Conservation (phyloP, 306 rosid species). For the Vigna hirtella region DNA sequence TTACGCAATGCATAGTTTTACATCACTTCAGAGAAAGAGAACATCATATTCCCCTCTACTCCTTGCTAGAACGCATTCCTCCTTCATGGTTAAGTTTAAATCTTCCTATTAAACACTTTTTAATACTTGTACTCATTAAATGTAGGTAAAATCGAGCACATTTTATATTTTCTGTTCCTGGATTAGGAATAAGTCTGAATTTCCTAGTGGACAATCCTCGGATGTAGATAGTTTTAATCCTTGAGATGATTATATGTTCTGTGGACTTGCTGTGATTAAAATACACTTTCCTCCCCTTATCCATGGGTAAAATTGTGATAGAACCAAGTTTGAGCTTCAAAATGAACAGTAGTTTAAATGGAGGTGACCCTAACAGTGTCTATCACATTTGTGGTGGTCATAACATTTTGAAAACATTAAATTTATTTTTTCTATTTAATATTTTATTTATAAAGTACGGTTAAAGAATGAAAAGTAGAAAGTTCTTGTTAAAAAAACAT, state of each 20-base stretch:
- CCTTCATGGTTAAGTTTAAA: constrained; percentile 1
- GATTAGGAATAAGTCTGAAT: too few relatives aligned
- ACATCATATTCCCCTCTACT: neutral
- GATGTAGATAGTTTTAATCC: too few relatives aligned
- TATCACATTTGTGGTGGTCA: too few relatives aligned
- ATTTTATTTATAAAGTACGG: neutral
- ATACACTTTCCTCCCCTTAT: too few relatives aligned
- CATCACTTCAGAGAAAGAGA: constrained; percentile 29
- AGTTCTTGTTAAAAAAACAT: neutral
- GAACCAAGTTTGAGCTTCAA: too few relatives aligned
- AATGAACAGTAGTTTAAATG: too few relatives aligned
- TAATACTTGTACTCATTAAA: neutral
- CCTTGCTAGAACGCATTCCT: neutral
- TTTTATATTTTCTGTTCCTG: neutral
- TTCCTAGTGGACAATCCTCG: too few relatives aligned
- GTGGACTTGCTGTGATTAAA: too few relatives aligned
- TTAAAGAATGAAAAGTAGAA: neutral
- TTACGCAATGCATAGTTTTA: constrained; percentile 28
- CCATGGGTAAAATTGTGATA: too few relatives aligned
- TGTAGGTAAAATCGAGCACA: neutral
- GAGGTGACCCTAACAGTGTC: too few relatives aligned
- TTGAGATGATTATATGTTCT: too few relatives aligned
- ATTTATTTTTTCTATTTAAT: neutral
- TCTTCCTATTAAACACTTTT: neutral
- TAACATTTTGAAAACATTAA: neutral